These are phyloP conservation scores for Tricholoma matsutake DNA, from an alignment of 768 basidiomycete genomes.

Conservation along the genomic window DNA sequence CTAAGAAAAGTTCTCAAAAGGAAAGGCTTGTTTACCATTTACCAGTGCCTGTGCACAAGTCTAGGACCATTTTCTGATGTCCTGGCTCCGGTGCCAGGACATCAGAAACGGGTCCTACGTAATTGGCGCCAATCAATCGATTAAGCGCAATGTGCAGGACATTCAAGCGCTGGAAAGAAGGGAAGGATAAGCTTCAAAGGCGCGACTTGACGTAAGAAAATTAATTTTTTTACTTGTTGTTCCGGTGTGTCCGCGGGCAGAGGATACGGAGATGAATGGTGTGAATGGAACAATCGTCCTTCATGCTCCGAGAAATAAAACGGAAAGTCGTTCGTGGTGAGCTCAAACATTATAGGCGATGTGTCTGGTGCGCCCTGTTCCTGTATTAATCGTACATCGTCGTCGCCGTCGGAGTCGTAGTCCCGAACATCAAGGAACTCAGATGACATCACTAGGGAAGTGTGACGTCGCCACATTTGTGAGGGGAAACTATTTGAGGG, in stretches of 20 bases:
- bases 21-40: slow-evolving; percentile 50
- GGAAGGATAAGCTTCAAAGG: slow-evolving; percentile 2
- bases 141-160: slow-evolving; percentile 47
- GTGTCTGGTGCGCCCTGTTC: slow-evolving; percentile 9
- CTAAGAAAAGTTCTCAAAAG: slow-evolving; percentile 15
- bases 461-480: background rate
- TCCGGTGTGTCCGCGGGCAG: slow-evolving; percentile 72
- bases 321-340: slow-evolving; percentile 53
- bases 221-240: slow-evolving; percentile 49
- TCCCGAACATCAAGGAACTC: slow-evolving; percentile 10
- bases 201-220: background rate
- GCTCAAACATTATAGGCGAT: slow-evolving; percentile 29
- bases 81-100: slow-evolving; percentile 40
- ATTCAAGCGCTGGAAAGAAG: slow-evolving; percentile 46
- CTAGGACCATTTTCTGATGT: slow-evolving; percentile 54
- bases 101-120: slow-evolving; percentile 56
- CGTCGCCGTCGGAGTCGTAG: slow-evolving; percentile 20
- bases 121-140: slow-evolving; percentile 52
- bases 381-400: slow-evolving; percentile 9
- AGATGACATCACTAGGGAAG: slow-evolving; percentile 7
- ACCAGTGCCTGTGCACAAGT: slow-evolving; percentile 77
- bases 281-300: slow-evolving; percentile 68
- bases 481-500: background rate
- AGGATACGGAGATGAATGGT: slow-evolving; percentile 60
- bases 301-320: slow-evolving; percentile 54